Evolutionary conservation across 257 asterid species (phyloP), one percentile per base, ranked within the genome.

Genomic region (Nicotiana sylvestris): DNA sequence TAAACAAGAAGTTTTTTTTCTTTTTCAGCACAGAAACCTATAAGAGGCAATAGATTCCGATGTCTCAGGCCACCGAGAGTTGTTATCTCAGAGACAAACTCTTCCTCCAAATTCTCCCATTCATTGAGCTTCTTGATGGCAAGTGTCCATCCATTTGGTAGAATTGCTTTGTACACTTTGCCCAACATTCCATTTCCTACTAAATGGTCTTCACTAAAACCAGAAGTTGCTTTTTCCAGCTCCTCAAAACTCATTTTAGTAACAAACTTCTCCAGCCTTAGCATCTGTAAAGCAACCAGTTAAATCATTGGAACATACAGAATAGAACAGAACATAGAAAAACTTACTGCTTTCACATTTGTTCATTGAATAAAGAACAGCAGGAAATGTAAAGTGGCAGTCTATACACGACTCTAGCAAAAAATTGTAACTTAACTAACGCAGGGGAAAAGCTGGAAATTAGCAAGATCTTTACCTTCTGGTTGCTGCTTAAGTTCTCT

Each of bases 61-160:
- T 85, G 88, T 15, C 83, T 84, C 21, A 87, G 53, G 69, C 83
- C 80, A 49, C 85, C 90, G 1, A 87, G 65, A 4, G 80, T 78
- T 8, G 60, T 65, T 12, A 83, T 85, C 81, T 83, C 90, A 0
- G 84, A 37, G 51, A 17, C 16, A 55, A 87, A 83, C 35, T 81
- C 60, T 0, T 60, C 58, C 6, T 77, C 84, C 5, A 58, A 21
- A 65, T 51, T 61, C 46, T 70, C 85, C 21, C 68, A 35, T 11
- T 57, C 33, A 9, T 37, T 29, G 17, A 83, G 79, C 81, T 82
- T 66, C 84, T 83, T 85, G 30, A 87, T 39, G 18, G 85, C 80
- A 16, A 87, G 72, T 35, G 29, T 39, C 66, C 72, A 77, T 4
- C 84, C 85, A 33, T 87, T 82, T 46, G 74, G 61, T n/a, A 87